Evolutionary conservation across 176 grass and related monocot genomes (phyloP).

Genomic region (Ananas comosus): DNA sequence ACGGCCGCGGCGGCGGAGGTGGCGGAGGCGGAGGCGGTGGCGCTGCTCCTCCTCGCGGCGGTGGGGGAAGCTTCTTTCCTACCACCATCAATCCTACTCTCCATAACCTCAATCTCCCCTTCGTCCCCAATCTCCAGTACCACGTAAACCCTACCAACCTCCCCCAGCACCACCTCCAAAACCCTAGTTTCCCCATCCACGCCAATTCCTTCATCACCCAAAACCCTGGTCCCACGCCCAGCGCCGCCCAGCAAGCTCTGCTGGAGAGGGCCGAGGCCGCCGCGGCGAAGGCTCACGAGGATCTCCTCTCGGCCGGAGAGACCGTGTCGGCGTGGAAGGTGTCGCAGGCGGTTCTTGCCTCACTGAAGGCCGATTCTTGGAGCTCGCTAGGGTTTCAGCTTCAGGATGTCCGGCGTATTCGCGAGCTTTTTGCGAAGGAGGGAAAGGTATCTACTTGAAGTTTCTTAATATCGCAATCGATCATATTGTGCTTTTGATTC

Average conservation of each 20-base stretch:
- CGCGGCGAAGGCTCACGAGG: slow-evolving; percentile 34
- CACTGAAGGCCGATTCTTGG: slow-evolving; percentile 55
- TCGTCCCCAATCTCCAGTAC: slow-evolving; percentile 32
- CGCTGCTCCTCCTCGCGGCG: not conserved
- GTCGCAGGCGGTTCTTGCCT: slow-evolving; percentile 49
- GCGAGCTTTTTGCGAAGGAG: slow-evolving; percentile 50
- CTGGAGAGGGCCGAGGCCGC: slow-evolving; percentile 49
- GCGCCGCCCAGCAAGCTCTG: slow-evolving; percentile 7
- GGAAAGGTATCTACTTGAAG: slow-evolving; percentile 43
- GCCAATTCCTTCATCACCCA: not conserved
- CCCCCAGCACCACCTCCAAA: slow-evolving; percentile 12
- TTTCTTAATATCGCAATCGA: not conserved
- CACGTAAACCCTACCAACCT: slow-evolving; percentile 21
- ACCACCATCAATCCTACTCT: not conserved
- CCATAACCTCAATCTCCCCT: slow-evolving; percentile 21
- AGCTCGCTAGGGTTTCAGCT: slow-evolving; percentile 51
- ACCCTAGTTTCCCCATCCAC: slow-evolving; percentile 20
- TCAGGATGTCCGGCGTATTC: slow-evolving; percentile 54
- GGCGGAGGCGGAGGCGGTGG: not conserved
- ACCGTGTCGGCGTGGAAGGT: slow-evolving; percentile 75
- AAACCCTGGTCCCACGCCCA: not conserved
- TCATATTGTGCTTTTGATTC: slow-evolving; percentile 5
- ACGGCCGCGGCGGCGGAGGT: not conserved
- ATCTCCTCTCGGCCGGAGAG: slow-evolving; percentile 46
- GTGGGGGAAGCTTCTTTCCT: not conserved